Base-by-base conservation (phyloP, 2,329 filamentous ascomycete genomes). In the Cladosporium colombiae region DNA sequence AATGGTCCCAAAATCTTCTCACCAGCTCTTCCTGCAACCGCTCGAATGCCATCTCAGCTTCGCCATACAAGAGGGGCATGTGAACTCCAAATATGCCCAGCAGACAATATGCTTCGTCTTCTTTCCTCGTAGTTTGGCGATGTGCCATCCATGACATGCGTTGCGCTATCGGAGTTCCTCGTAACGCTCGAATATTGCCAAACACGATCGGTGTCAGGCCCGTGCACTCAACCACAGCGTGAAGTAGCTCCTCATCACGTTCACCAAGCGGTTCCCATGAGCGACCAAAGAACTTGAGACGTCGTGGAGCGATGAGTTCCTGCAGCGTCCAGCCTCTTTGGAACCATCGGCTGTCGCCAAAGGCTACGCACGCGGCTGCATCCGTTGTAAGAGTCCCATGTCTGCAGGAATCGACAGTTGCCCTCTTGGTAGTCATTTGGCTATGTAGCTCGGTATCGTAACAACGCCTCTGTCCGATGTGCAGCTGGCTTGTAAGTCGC, bases 91-190 rank as follows among this genome's bases (percentile, higher is more conserved):
- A 82, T 0, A 83, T 73, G 0, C 81, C 81, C 2, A 83, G 65
- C 0, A 83, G 70, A 5, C 74, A 81, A 56, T 83, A 83, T 0
- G 79, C 79, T 25, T 74, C 73, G 44, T 83, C 81, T 52, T 83
- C 81, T 0, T 62, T 3, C 3, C 75, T 40, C 2, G 66, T 66
- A 6, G 65, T 66, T 5, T 40, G 11, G 14, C 66, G 44, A 7
- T 29, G 8, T 6, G 58, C 23, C 33, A 59, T 65, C 66, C 66
- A 68, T 4, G 57, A 66, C 64, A 68, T 63, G 23, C 57, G 62
- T 61, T 64, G 29, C 11, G 66, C 66, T 16, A 68, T 31, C 6
- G 31, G 33, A n/a, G 25, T 5, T 13, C 49, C 5, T 11, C 33
- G 59, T 8, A 57, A 31, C 10, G 7, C n/a, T 16, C 21, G 37